A percentile compares a stretch with the other conserved stretches of the same genome.
Conservation (phyloP, 2,329 filamentous ascomycete species). For the Ophiostoma populinum region DNA sequence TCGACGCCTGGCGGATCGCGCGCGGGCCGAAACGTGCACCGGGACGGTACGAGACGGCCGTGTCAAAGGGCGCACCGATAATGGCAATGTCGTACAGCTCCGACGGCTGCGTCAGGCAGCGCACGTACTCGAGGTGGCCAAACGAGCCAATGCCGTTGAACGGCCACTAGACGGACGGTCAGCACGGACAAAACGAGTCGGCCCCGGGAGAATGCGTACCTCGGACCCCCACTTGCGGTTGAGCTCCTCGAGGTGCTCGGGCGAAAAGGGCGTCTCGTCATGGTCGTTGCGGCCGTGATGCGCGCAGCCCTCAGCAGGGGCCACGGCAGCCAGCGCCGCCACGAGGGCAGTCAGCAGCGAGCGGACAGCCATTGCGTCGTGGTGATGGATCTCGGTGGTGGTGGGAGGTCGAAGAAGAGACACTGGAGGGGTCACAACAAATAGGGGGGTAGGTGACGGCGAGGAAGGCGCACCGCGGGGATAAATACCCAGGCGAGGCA, state of each 20-base stretch:
- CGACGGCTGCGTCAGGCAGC: conserved; percentile 49
- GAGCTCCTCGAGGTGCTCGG: conserved; percentile 33
- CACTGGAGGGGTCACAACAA: too few relatives aligned
- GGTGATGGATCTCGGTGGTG: neutral
- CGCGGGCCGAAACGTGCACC: conserved; percentile 73
- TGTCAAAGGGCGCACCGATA: conserved; percentile 58
- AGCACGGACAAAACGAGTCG: too few relatives aligned
- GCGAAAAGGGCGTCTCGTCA: conserved; percentile 26
- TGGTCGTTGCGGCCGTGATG: conserved; percentile 17
- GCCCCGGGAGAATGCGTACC: conserved; percentile 22
- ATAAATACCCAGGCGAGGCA: too few relatives aligned
- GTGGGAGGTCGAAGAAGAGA: neutral
- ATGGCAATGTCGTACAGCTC: conserved; percentile 54
- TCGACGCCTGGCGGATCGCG: conserved; percentile 69
- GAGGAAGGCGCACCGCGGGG: too few relatives aligned
- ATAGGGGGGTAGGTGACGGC: too few relatives aligned
- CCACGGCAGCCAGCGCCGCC: conserved; percentile 6
- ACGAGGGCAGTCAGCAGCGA: conserved; percentile 6
- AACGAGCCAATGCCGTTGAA: conserved; percentile 64
- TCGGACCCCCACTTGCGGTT: conserved; percentile 41
- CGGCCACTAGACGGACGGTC: conserved; percentile 26
- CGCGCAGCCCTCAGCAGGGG: conserved; percentile 5
- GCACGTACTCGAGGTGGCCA: conserved; percentile 51
- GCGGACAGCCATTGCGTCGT: conserved; percentile 4
- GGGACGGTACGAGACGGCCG: conserved; percentile 51